These are phyloP conservation scores for Dactylellina drechsleri DNA, from an alignment of 2,329 filamentous ascomycete genomes.

Conservation along the genomic window DNA sequence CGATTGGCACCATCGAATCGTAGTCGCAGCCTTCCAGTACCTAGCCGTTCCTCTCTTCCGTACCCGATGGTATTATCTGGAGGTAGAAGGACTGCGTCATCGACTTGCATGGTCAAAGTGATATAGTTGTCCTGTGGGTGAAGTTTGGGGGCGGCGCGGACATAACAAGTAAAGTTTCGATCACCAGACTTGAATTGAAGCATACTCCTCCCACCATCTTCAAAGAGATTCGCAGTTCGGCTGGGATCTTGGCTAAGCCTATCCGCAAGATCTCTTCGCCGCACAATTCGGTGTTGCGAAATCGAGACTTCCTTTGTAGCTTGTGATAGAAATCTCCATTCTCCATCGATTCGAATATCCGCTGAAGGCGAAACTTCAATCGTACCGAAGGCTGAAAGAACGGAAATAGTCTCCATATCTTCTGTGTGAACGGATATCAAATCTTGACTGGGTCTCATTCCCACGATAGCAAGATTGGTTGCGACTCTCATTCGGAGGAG, in stretches of 20 bases:
- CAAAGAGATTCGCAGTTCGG: slow-evolving; percentile 27
- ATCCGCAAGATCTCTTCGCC: slow-evolving; percentile 31
- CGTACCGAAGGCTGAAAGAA: slow-evolving; percentile 44
- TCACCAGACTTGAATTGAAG: slow-evolving; percentile 46
- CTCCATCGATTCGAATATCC: slow-evolving; percentile 47
- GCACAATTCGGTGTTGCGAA: slow-evolving; percentile 38
- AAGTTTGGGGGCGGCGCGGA: slow-evolving; percentile 40
- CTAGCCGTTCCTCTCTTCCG: slow-evolving; percentile 30
- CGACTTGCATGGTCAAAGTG: slow-evolving; percentile 46
- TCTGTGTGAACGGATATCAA: slow-evolving; percentile 46
- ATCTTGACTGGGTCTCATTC: slow-evolving; percentile 34
- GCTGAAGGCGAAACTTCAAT: slow-evolving; percentile 47
- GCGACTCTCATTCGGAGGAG: slow-evolving; percentile 42
- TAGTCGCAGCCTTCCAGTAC: slow-evolving; percentile 36
- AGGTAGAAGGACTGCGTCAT: slow-evolving; percentile 41
- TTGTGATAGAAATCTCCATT: slow-evolving; percentile 41
- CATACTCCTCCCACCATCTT: slow-evolving; percentile 43
- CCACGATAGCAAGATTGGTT: slow-evolving; percentile 43
- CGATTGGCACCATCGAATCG: slow-evolving; percentile 34
- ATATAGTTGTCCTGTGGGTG: slow-evolving; percentile 33
- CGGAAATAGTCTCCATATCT: slow-evolving; percentile 40
- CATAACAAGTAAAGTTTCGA: slow-evolving; percentile 38
- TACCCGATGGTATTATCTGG: slow-evolving; percentile 16
- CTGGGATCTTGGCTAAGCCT: slow-evolving; percentile 35
- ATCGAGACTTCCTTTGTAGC: slow-evolving; percentile 42